These are phyloP conservation scores for Psilocybe mexicana DNA, from an alignment of 1,284 basidiomycete species.

Conservation along the genomic window DNA sequence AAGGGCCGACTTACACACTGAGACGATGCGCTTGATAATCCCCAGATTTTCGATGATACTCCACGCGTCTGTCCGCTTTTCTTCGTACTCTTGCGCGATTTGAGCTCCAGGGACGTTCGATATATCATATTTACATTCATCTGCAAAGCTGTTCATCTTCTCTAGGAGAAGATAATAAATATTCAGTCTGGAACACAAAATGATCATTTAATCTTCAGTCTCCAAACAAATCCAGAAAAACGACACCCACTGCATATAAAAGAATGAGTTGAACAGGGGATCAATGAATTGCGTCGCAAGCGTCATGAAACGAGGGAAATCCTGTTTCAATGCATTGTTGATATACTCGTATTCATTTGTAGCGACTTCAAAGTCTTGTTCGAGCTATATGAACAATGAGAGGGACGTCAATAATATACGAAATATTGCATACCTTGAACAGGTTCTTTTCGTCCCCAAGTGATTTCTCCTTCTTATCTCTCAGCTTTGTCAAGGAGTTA, in stretches of 20 bases:
- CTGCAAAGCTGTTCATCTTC: constrained; percentile 86
- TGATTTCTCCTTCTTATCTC: constrained; percentile 97
- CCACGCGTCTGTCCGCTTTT: constrained; percentile 78
- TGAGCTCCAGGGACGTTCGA: constrained; percentile 63
- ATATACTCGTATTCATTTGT: constrained; percentile 97
- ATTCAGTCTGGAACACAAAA: constrained; percentile 64
- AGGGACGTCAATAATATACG: constrained; percentile 19
- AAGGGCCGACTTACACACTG: constrained; percentile 64
- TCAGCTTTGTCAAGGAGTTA: constrained; percentile 91
- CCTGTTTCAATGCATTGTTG: constrained; percentile 90
- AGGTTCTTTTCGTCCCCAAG: constrained; percentile 93
- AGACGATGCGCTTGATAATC: constrained; percentile 81
- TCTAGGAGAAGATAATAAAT: constrained; percentile 94
- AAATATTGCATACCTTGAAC: constrained; percentile 70
- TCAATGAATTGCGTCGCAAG: constrained; percentile 91
- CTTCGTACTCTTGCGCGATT: constrained; percentile 79
- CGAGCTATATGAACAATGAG: constrained; percentile 58
- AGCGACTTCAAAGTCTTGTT: constrained; percentile 97
- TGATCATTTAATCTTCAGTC: neutral
- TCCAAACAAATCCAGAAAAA: constrained; percentile 1
- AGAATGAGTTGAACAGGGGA: constrained; percentile 96
- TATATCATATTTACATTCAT: constrained; percentile 79
- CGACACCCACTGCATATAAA: constrained; percentile 93
- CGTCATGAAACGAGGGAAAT: constrained; percentile 90
- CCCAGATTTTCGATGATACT: constrained; percentile 73